Base-by-base conservation (phyloP, 2,329 filamentous ascomycete species). In the Penicillium sp. region DNA sequence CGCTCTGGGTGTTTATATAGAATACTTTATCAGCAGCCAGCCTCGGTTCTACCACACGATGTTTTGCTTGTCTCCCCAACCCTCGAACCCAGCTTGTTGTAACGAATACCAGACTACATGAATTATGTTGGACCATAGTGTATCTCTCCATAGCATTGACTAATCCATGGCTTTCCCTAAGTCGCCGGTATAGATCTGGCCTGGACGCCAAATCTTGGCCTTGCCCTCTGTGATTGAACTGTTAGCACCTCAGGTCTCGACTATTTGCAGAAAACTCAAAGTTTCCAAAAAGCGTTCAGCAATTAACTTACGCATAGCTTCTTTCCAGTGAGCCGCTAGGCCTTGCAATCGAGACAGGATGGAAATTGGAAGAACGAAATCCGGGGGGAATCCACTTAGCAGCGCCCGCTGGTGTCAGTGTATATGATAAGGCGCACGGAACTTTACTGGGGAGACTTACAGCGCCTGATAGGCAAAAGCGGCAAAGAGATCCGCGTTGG, bases 401-500 rank as follows among this genome's bases (percentile, higher is more conserved):
- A 30, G 14, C 26, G 26, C 26, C 26, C 26, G 8, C 26, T 8
- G 26, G 20, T 12, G 2, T 18, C 26, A 28, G 26, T 28, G 8
- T 28, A 28, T 28, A 28, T 28, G 26, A 8, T 28, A 28, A 8
- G 26, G 26, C 26, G 8, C 8, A 28, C 26, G 8, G 4, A 28
- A 4, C 26, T 5, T 28, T 4, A 28, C 26, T 28, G 8, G 26
- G 26, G n/a, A 38, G 45, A 53, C 51, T 47, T 20, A 53, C 51
- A 53, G 28, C 21, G 51, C 51, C 8, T n/a, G 20, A 16, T 53
- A 53, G 7, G 30, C 18, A 40, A 53, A 53, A 35, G n/a, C 24
- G 5, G 24, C 51, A n/a, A 45, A 53, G 14, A 53, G 28, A 35
- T 53, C 51, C 14, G 51, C 51, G 20, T 53, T 53, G 5, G 51